Conservation (phyloP, 2,329 filamentous ascomycete species). For the Escovopsis sp. region DNA sequence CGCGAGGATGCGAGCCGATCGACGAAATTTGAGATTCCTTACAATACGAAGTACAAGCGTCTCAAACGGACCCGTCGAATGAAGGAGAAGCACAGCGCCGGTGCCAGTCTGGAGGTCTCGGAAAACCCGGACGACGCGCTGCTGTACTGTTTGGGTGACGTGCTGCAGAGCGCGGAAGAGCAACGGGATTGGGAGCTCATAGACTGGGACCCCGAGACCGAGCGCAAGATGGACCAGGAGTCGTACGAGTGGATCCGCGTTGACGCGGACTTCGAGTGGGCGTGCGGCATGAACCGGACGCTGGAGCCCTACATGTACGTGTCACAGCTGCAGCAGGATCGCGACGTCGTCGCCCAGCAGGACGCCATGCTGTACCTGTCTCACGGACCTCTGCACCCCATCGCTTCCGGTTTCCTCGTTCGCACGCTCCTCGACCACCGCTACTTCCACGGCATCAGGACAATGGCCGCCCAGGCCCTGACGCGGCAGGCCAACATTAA, state of each 20-base stretch:
- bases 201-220: slow-evolving; percentile 82
- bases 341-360: slow-evolving; percentile 82
- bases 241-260: slow-evolving; percentile 98
- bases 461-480: slow-evolving; percentile 67
- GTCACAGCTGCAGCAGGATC: slow-evolving; percentile 90
- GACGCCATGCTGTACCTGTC: slow-evolving; percentile 64
- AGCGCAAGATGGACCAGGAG: slow-evolving; percentile 84
- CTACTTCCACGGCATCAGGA: slow-evolving; percentile 87
- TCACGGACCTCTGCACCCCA: slow-evolving; percentile 51
- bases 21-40: slow-evolving; percentile 81
- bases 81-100: slow-evolving; percentile 52
- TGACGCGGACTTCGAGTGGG: slow-evolving; percentile 97
- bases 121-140: slow-evolving; percentile 64
- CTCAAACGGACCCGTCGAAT: slow-evolving; percentile 76
- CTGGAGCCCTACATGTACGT: slow-evolving; percentile 97
- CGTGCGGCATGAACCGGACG: slow-evolving; percentile 65
- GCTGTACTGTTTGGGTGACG: slow-evolving; percentile 83
- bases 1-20: slow-evolving; percentile 65
- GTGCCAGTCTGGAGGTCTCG: slow-evolving; percentile 44
- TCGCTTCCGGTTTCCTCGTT: slow-evolving; percentile 78
- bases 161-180: slow-evolving; percentile 71
- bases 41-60: slow-evolving; percentile 98
- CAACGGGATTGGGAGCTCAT: slow-evolving; percentile 68
- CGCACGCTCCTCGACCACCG: slow-evolving; percentile 81
- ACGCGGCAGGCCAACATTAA: slow-evolving; percentile 58